Conservation (phyloP, 805 yeast genomes). For the Metschnikowia anglica region DNA sequence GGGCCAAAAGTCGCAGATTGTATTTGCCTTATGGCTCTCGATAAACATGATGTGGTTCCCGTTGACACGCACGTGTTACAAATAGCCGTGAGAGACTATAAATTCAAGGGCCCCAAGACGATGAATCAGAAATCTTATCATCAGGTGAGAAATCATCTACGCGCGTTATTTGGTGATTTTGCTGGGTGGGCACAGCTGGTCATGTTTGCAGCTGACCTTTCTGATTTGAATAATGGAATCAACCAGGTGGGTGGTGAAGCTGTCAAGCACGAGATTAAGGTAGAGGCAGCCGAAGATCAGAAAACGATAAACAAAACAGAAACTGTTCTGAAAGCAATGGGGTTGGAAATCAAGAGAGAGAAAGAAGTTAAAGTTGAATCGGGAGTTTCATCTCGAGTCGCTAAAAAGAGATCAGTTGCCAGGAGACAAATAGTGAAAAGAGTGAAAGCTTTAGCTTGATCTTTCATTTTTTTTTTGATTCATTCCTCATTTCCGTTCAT, state of each 20-base stretch:
- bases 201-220: conserved; percentile 79
- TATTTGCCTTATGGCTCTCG: conserved; percentile 87
- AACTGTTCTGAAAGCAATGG: background rate
- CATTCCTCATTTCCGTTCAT: background rate
- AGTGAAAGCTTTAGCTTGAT: conserved; percentile 9
- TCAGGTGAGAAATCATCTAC: conserved; percentile 58
- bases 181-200: conserved; percentile 99
- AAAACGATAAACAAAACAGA: background rate
- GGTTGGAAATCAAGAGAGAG: conserved; percentile 1
- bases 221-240: conserved; percentile 67
- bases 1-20: conserved; percentile 99
- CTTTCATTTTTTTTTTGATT: background rate
- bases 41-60: conserved; percentile 84
- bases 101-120: conserved; percentile 47
- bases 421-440: conserved; percentile 6
- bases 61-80: conserved; percentile 95
- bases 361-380: background rate
- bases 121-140: conserved; percentile 54
- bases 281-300: background rate
- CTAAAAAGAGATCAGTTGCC: conserved; percentile 1
- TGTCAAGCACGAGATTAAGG: conserved; percentile 17
- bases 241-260: conserved; percentile 30
- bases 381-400: background rate
- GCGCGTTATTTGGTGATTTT: conserved; percentile 76
- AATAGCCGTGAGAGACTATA: conserved; percentile 81